Evolutionary conservation across 176 grass and related monocot species (phyloP), one percentile per base, ranked within the genome.

Genomic region (Thinopyrum elongatum): DNA sequence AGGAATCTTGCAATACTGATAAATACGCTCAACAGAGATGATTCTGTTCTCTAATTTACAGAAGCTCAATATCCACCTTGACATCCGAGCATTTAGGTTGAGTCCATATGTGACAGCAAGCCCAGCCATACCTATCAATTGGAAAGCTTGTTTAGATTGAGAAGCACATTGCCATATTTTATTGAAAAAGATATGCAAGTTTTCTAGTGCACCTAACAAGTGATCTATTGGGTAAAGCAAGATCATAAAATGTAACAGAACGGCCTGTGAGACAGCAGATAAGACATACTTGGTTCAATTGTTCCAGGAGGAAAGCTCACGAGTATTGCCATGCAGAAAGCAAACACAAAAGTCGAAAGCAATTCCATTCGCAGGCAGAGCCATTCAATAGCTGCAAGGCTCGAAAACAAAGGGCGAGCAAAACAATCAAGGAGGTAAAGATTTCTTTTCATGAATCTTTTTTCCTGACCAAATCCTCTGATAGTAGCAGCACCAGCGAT

Each of bases 341-440:
- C 94, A 51, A 99, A 99, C 55, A 99, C 97, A 22, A 99, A 91
- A 74, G 97, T 99, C 0, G 97, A 99, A 27, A 99, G 80, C 78
- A 99, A 87, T 63, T 99, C 97, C 97, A 99, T 99, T 70, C 94
- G 88, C 85, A 96, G 74, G 78, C 97, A 99, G 57, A 99, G 92
- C 97, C 97, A 99, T 84, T 99, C 97, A 81, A 99, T 99, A 39
- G 97, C 97, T 76, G 97, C 94, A 89, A 99, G 91, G 85, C 94
- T 99, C 85, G 89, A 99, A 91, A 99, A 99, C 46, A 93, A 91
- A 82, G 97, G 97, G 12, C 97, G 91, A 49, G 94, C 86, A 90
- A 94, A 99, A 86, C 97, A 94, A 81, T 99, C 97, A 4, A 99
- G 88, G 70, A 99, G 87, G 85, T 96, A 89, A 31, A 99, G 90